Percentiles rank a stretch among this genome's conserved stretches.
Evolutionary conservation across 495 filamentous ascomycete genomes (phyloP).

Genomic region (Sabuloglossum arenarium): DNA sequence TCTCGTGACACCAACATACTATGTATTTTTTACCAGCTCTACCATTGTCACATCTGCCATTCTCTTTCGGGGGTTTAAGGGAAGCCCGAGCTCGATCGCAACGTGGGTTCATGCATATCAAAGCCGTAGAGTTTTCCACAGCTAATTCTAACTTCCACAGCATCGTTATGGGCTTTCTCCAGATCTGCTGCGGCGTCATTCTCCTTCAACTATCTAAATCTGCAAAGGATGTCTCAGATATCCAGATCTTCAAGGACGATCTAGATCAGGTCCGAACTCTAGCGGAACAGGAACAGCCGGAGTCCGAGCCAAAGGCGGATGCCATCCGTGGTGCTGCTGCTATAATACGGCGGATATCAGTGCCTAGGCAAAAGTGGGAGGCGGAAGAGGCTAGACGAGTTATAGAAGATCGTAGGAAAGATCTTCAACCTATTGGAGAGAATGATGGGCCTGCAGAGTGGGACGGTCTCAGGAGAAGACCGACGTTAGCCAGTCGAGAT

Average conservation of each 20-base stretch:
- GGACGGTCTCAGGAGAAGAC: constrained; percentile 77
- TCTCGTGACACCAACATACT: constrained; percentile 93
- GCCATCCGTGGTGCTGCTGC: constrained; percentile 84
- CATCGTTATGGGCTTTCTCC: constrained; percentile 81
- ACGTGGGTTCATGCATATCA: background rate
- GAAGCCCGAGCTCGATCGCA: constrained; percentile 54
- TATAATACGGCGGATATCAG: constrained; percentile 68
- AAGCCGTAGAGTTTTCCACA: background rate
- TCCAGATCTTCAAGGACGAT: constrained; percentile 82
- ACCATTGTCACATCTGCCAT: constrained; percentile 89
- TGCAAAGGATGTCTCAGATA: constrained; percentile 87
- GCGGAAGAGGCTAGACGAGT: constrained; percentile 60
- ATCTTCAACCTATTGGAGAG: constrained; percentile 56
- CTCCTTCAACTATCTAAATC: constrained; percentile 93
- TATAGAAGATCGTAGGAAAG: constrained; percentile 51
- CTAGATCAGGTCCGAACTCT: constrained; percentile 89
- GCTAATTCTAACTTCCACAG: constrained; percentile 20
- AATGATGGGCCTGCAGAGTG: constrained; percentile 59
- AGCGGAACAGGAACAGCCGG: constrained; percentile 81
- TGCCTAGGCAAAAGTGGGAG: constrained; percentile 56
- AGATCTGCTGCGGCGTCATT: constrained; percentile 93
- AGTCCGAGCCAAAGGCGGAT: constrained; percentile 89
- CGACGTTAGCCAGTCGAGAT: constrained; percentile 34
- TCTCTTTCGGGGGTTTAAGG: constrained; percentile 88
- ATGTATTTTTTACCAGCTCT: constrained; percentile 89